Evolutionary conservation across 495 filamentous ascomycete genomes (phyloP).

Genomic region (Sphaerosporella brunnea): DNA sequence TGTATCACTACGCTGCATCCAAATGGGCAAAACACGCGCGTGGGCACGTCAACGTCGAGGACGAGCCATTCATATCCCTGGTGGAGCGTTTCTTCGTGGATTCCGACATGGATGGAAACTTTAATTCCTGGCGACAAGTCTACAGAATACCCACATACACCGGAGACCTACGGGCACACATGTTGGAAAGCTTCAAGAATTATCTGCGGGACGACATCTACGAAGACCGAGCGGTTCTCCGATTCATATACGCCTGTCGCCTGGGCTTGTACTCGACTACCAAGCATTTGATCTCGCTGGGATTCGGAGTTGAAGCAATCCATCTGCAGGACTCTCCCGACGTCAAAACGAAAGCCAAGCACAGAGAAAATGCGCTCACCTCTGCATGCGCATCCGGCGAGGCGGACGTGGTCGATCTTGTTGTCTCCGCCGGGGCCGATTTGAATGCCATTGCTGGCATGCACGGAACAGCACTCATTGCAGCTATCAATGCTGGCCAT

Average conservation of each 20-base stretch:
- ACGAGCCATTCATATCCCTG: background rate
- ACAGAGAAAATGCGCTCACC: background rate
- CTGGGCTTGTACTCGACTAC: background rate
- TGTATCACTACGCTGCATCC: background rate
- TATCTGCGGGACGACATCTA: background rate
- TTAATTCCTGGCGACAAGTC: background rate
- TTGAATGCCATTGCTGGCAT: background rate
- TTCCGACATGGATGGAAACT: background rate
- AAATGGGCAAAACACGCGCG: background rate
- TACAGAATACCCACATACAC: background rate
- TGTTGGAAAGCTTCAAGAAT: background rate
- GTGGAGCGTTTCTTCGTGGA: background rate
- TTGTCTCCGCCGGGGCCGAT: background rate
- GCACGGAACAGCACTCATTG: background rate
- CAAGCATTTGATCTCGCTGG: background rate
- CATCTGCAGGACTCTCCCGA: too few relatives aligned
- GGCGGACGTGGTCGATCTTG: background rate
- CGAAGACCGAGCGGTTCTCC: background rate
- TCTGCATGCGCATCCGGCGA: background rate
- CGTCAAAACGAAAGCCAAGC: background rate
- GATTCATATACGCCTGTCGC: background rate
- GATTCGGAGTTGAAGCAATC: too few relatives aligned
- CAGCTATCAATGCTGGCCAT: background rate
- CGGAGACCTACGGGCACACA: background rate
- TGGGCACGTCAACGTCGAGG: background rate